phyloP scores from a whole-genome alignment of 2,329 filamentous ascomycete genomes.

The Sordariomycetes sp. region DNA sequence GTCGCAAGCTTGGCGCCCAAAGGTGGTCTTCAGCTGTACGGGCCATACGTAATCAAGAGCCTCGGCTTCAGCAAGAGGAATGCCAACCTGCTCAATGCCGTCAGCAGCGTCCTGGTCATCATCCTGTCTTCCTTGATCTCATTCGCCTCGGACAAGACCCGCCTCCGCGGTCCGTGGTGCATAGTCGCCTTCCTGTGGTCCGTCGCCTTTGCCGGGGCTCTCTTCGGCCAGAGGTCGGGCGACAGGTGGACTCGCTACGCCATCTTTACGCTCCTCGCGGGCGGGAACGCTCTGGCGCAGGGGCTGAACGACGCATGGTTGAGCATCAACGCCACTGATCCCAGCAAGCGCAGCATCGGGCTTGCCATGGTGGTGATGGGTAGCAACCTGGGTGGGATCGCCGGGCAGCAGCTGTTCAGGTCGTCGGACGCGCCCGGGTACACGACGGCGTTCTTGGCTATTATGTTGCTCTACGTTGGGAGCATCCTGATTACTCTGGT shows the following conservation, averaged over 20 bases:
- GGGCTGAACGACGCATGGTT: constrained; percentile 17
- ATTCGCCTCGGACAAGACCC: constrained; percentile 9
- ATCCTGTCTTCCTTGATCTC: constrained; percentile 9
- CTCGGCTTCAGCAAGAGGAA: too few relatives aligned
- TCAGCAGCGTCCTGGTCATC: too few relatives aligned
- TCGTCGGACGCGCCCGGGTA: constrained; percentile 11
- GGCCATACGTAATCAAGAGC: too few relatives aligned
- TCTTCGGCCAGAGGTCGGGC: not conserved
- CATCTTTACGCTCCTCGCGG: constrained; percentile 9
- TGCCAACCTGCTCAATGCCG: too few relatives aligned
- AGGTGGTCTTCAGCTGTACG: too few relatives aligned
- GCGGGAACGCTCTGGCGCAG: constrained; percentile 12
- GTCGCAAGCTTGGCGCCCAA: too few relatives aligned
- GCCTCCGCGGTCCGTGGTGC: constrained; percentile 10
- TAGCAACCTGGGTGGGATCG: constrained; percentile 12
- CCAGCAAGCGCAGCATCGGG: constrained; percentile 11
- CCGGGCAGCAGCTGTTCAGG: constrained; percentile 13
- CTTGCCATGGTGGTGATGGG: constrained; percentile 13
- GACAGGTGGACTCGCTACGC: constrained; percentile 11
- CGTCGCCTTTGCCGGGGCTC: too few relatives aligned
- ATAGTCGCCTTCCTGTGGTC: constrained; percentile 9
- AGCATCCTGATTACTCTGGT: not conserved
- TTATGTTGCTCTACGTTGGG: constrained; percentile 11
- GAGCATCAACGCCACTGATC: constrained; percentile 9
- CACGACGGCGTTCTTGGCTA: constrained; percentile 8